A percentile compares a stretch with the other conserved stretches of the same genome.
Evolutionary conservation across 192 early-diverging fungal species (phyloP).

Genomic region (Allomyces javanicus): DNA sequence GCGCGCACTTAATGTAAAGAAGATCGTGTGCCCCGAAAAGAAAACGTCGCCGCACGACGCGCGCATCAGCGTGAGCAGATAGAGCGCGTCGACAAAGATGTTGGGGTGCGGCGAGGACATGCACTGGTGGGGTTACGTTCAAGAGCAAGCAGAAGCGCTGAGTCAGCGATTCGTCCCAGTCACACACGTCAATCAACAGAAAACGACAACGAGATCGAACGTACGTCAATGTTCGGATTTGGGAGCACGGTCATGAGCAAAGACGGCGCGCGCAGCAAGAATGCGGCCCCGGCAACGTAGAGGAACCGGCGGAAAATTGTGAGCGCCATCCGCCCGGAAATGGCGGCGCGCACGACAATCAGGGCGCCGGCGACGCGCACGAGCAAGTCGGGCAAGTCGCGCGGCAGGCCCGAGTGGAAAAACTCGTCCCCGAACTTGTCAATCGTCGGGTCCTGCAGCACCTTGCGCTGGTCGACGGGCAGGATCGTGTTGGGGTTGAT

Average conservation of each 20-base stretch:
- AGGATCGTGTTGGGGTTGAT: neutral
- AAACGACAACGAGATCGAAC: too few relatives aligned
- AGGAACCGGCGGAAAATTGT: neutral
- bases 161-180: too few relatives aligned
- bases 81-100: neutral
- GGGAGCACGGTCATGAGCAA: neutral
- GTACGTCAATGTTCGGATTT: neutral
- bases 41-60: neutral
- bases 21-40: neutral
- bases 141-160: too few relatives aligned
- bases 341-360: neutral
- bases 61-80: neutral
- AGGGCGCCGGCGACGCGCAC: neutral
- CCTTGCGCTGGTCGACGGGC: neutral
- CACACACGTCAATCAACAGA: too few relatives aligned
- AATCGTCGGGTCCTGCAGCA: neutral
- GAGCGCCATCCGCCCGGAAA: neutral
- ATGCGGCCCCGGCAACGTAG: neutral
- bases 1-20: neutral
- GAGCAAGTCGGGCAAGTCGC: neutral
- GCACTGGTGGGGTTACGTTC: neutral
- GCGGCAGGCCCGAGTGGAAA: neutral
- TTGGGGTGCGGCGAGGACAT: neutral
- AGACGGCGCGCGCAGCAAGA: neutral
- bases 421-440: neutral